Base-by-base conservation (phyloP, 2,329 filamentous ascomycete species). In the Xylariaceae sp. region DNA sequence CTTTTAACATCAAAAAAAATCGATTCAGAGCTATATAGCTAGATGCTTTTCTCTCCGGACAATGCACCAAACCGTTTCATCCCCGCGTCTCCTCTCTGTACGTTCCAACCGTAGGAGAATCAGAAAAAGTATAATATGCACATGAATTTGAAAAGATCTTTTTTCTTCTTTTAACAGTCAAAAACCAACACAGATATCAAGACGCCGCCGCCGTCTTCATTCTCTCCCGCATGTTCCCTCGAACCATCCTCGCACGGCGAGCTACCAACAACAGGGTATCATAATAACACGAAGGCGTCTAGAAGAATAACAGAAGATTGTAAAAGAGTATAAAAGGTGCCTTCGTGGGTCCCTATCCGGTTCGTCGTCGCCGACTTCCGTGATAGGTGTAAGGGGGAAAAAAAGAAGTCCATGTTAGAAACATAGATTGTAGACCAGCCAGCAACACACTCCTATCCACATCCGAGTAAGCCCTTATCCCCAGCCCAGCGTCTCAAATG, bases 191-290 rank as follows among this genome's bases (percentile, higher is more conserved):
- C 21, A 50, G 50, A 49, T 3, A 1, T 44, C n/a, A n/a, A n/a
- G n/a, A n/a, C n/a, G n/a, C n/a, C n/a, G n/a, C n/a, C n/a, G n/a
- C n/a, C n/a, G n/a, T n/a, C n/a, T 50, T 53, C 54, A 60, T 47
- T 32, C 50, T 48, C 52, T 60, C 29, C 54, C 54, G 45, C 52
- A 59, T 19, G 56, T 57, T 52, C 47, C 55, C 57, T 59, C 57
- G 40, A 49, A 57, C 60, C 57, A 44, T 62, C 56, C 63, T 65
- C 63, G 56, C 63, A 54, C 63, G 59, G 57, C 63, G 59, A 54
- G 57, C 59, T 48, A 54, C 55, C 52, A 59, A 59, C 55, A 64
- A 64, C 48, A 60, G 62, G 63, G 63, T 65, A 65, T 65, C 63
- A 64, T 59, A 63, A 65, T 54, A 59, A 44, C 50, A 61, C 62